A percentile compares a stretch with the other conserved stretches of the same genome.
phyloP scores from a whole-genome alignment of 2,329 filamentous ascomycete species.

The Diplodia mutila region DNA sequence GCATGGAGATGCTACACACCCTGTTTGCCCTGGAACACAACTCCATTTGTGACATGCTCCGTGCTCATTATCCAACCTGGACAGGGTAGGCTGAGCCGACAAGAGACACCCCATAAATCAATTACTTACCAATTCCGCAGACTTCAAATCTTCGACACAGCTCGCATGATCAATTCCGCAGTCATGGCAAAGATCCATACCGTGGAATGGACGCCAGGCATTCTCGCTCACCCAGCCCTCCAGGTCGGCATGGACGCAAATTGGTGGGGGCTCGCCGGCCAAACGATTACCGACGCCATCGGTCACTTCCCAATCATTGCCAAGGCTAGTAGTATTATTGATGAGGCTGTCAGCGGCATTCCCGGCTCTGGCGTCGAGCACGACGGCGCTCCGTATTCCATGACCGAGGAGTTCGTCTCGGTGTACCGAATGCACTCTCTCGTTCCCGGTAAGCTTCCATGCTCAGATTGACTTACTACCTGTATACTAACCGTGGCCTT shows the following conservation, averaged over 20 bases:
- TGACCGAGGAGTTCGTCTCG: conserved; percentile 52
- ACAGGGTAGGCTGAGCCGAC: conserved; percentile 27
- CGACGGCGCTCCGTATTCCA: conserved; percentile 45
- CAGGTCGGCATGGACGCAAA: conserved; percentile 51
- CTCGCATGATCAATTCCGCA: conserved; percentile 50
- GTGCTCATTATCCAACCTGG: conserved; percentile 44
- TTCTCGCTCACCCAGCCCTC: conserved; percentile 50
- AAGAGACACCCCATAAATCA: conserved; percentile 27
- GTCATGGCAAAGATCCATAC: conserved; percentile 57
- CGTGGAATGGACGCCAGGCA: conserved; percentile 55
- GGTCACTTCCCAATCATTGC: conserved; percentile 50
- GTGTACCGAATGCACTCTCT: conserved; percentile 51
- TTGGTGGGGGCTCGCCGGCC: conserved; percentile 52
- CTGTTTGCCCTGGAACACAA: conserved; percentile 54
- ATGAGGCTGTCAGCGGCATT: conserved; percentile 48
- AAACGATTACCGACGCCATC: conserved; percentile 46
- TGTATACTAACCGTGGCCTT: too few species aligned
- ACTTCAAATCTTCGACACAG: conserved; percentile 52
- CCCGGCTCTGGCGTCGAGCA: conserved; percentile 46
- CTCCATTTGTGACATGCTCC: conserved; percentile 47
- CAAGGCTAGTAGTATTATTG: too few species aligned
- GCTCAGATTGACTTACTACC: too few species aligned
- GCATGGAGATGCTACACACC: conserved; percentile 53
- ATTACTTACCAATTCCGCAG: conserved; percentile 3
- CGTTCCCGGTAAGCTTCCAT: conserved; percentile 37